phyloP scores from a whole-genome alignment of 2,329 filamentous ascomycete genomes.

The Fusarium sp. region DNA sequence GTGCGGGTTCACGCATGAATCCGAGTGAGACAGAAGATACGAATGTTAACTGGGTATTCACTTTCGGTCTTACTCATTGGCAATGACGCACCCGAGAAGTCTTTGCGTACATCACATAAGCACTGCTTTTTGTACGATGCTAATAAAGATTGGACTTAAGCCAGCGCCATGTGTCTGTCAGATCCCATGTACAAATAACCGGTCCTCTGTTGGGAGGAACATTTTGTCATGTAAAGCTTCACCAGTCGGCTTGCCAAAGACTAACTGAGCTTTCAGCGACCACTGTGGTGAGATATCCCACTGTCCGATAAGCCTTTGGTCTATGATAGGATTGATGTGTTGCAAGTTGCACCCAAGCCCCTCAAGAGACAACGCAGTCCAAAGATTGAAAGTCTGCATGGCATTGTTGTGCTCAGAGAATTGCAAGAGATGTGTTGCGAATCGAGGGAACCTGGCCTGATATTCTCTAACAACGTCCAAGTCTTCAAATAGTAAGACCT shows the following conservation, averaged over 20 bases:
- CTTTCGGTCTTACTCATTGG: neutral
- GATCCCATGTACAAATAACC: conserved; percentile 8
- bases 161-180: neutral
- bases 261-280: conserved; percentile 26
- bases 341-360: conserved; percentile 27
- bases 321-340: conserved; percentile 23
- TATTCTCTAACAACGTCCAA: conserved; percentile 14
- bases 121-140: neutral
- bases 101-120: neutral
- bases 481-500: conserved; percentile 28
- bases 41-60: neutral
- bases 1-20: neutral
- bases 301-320: conserved; percentile 17
- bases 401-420: conserved; percentile 30
- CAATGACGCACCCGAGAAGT: neutral
- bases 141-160: neutral
- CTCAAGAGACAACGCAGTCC: conserved; percentile 16
- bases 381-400: conserved; percentile 24
- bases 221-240: neutral
- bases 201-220: neutral
- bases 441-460: conserved; percentile 6
- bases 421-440: conserved; percentile 13
- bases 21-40: neutral
- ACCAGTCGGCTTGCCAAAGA: conserved; percentile 16
- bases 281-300: conserved; percentile 25